phyloP scores from a whole-genome alignment of 345 rosid genomes.

The Nephelium lappaceum region DNA sequence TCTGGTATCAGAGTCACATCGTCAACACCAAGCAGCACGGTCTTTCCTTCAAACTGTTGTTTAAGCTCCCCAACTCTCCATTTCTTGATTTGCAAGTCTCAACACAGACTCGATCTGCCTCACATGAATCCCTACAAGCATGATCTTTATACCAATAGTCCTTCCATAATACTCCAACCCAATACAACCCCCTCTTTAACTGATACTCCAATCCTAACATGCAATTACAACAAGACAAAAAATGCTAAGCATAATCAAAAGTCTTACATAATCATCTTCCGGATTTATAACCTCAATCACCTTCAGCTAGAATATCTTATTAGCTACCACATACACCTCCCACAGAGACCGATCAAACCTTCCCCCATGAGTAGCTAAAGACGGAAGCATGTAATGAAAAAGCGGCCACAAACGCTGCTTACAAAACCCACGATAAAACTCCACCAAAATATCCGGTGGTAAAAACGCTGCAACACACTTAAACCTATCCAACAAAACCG shows the following conservation, averaged over 20 bases:
- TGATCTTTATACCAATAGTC: constrained; percentile 75
- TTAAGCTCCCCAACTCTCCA: constrained; percentile 71
- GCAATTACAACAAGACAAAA: constrained; percentile 73
- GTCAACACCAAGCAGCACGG: constrained; percentile 72
- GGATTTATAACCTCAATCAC: constrained; percentile 78
- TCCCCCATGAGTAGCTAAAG: constrained; percentile 65
- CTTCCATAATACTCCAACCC: no score
- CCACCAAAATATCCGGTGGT: constrained; percentile 59
- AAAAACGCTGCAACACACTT: constrained; percentile 77
- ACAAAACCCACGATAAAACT: constrained; percentile 74
- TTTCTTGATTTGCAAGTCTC: constrained; percentile 62
- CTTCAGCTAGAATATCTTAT: constrained; percentile 67
- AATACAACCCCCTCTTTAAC: constrained; percentile 73
- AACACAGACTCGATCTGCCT: constrained; percentile 69
- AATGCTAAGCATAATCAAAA: constrained; percentile 91
- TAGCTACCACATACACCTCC: constrained; percentile 79
- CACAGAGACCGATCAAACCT: constrained; percentile 70
- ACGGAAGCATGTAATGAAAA: constrained; percentile 78
- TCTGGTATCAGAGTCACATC: no score
- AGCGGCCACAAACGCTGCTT: constrained; percentile 85
- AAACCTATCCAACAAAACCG: constrained; percentile 66
- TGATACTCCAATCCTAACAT: constrained; percentile 75
- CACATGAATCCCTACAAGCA: constrained; percentile 83
- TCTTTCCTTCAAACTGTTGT: constrained; percentile 71
- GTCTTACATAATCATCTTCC: constrained; percentile 79